phyloP scores from a whole-genome alignment of 371 early-diverging fungal genomes.

The Dinochytrium kinnereticum region DNA sequence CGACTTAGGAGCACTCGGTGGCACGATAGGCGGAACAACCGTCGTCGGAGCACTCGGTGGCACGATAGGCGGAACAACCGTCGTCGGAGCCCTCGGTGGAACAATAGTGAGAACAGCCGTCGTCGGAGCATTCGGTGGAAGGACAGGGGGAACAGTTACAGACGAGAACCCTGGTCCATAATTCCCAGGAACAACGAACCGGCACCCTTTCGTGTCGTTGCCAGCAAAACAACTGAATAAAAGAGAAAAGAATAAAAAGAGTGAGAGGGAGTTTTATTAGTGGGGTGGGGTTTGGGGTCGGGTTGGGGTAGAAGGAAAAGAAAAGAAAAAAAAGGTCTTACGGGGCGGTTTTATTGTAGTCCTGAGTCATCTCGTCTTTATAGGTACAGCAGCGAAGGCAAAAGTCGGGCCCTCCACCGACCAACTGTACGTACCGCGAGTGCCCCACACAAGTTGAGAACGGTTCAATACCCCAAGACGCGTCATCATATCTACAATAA shows the following conservation, averaged over 20 bases:
- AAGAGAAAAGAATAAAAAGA: neutral
- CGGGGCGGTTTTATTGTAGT: neutral
- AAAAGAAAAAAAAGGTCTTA: neutral
- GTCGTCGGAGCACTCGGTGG: too few relatives aligned
- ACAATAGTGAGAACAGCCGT: too few relatives aligned
- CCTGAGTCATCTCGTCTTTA: neutral
- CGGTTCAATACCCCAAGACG: conserved; percentile 4
- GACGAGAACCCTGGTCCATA: conserved; percentile 11
- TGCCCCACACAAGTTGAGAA: neutral
- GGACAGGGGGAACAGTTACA: too few relatives aligned
- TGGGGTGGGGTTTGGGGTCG: neutral
- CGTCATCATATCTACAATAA: too few relatives aligned
- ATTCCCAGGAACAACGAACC: neutral
- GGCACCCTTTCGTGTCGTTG: neutral
- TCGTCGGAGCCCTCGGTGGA: too few relatives aligned
- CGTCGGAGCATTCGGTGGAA: too few relatives aligned
- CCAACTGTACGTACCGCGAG: neutral
- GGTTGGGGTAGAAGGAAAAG: neutral
- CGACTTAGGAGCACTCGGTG: too few relatives aligned
- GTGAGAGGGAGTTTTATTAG: neutral
- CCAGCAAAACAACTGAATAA: neutral
- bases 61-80: too few relatives aligned
- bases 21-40: too few relatives aligned
- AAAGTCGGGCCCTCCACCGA: neutral
- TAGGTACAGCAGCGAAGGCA: neutral